Evolutionary conservation across 2,329 filamentous ascomycete species (phyloP), one percentile per base, ranked within the genome.

Genomic region (Talaromyces sp.): DNA sequence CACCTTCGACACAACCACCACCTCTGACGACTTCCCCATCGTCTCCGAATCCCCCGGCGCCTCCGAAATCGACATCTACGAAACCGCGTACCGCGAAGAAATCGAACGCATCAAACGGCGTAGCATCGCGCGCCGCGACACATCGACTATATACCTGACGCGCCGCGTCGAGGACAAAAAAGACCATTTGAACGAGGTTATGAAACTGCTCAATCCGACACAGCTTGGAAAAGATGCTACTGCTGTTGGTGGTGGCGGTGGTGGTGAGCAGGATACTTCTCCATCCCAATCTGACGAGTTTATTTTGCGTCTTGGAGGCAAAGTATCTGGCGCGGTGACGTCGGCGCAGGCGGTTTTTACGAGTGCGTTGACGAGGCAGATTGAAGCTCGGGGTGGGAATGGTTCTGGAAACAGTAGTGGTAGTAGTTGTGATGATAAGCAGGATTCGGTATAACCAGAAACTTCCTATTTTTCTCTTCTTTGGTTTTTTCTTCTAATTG

Each of bases 11-110:
- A 68, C 71, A 44, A 65, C 60, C 81, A 80, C 67, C 70, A 47
- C 72, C 53, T 72, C 70, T 44, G 74, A 77, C 58, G 11, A 30
- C 5, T 1, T 69, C 25, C 76, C 72, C 25, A 73, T 88, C 4
- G 87, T 96, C 47, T 91, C 90, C 32, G 92, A 96, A 74, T 96
- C 91, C 1, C 93, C 93, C 2, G 88, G 88, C 0, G 89, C 88
- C 1, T 90, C 91, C 6, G 92, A 96, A 63, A 91, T 91, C 68
- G 88, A 95, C 70, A 88, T 98, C 62, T 97, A 96, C 73, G 91
- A 96, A 73, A 86, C 84, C 0, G 93, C 93, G 0, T 97, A 96
- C 72, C 86, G 91, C 70, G 85, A 90, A 63, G 91, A 97, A 76
- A 85, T 95, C 30, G 84, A 89, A 62, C 84, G 88, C 17, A 93